Evolutionary conservation across 768 basidiomycete species (phyloP).

Genomic region (Termitomyces sp.): DNA sequence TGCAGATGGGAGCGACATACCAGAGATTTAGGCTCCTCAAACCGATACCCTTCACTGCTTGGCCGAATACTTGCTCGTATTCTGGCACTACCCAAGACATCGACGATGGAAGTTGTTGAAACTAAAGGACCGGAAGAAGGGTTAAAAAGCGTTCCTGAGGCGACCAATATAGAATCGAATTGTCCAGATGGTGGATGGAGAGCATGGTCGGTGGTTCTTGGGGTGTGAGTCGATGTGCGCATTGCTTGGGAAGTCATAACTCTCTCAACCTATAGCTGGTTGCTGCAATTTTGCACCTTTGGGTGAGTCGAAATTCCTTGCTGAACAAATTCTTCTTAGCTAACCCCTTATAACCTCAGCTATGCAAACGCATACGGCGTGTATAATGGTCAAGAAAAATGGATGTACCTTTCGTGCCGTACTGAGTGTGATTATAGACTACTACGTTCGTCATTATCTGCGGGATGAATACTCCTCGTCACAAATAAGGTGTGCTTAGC

Average conservation of each 20-base stretch:
- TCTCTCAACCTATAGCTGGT: background rate
- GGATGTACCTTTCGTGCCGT: background rate
- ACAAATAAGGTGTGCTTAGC: slow-evolving; percentile 14
- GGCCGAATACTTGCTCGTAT: background rate
- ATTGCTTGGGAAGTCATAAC: background rate
- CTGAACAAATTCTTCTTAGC: background rate
- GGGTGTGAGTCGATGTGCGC: slow-evolving; percentile 29
- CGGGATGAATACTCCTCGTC: slow-evolving; percentile 24
- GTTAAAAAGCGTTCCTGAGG: background rate
- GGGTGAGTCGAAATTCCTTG: background rate
- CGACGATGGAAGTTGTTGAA: background rate
- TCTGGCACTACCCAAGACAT: background rate
- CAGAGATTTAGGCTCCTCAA: background rate
- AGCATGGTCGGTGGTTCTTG: slow-evolving; percentile 40
- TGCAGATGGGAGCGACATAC: background rate
- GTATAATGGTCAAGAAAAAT: slow-evolving; percentile 1
- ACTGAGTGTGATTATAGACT: slow-evolving; percentile 22
- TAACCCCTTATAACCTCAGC: background rate
- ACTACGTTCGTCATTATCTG: slow-evolving; percentile 37
- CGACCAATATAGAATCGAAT: background rate
- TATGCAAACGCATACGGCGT: slow-evolving; percentile 4
- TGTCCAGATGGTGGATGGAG: slow-evolving; percentile 37
- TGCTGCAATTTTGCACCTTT: slow-evolving; percentile 5
- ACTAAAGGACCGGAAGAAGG: background rate
- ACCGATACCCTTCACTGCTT: background rate